Conservation (phyloP, 2,329 filamentous ascomycete species). For the Trichothecium roseum region DNA sequence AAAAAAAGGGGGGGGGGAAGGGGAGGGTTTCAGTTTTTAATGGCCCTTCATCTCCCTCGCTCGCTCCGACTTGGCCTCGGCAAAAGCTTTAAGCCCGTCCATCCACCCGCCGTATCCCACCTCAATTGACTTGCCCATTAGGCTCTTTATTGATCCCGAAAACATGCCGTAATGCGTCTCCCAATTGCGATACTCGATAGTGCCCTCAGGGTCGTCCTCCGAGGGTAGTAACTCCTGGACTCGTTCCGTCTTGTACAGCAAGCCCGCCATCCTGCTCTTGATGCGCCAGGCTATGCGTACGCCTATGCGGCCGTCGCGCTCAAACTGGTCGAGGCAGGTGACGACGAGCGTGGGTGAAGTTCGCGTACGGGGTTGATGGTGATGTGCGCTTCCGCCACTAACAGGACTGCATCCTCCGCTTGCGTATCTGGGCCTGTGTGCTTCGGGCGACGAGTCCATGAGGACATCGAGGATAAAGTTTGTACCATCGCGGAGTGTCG, state of each 20-base stretch:
- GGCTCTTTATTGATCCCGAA: constrained; percentile 20
- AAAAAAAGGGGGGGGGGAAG: too few relatives aligned
- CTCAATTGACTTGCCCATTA: constrained; percentile 19
- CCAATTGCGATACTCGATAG: constrained; percentile 29
- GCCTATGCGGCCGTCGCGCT: constrained; percentile 17
- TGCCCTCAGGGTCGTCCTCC: constrained; percentile 13
- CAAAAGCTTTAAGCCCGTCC: constrained; percentile 16
- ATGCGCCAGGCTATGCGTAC: constrained; percentile 28
- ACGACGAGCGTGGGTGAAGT: constrained; percentile 13
- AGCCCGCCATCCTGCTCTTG: constrained; percentile 15
- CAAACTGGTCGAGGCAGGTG: constrained; percentile 21
- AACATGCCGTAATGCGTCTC: constrained; percentile 34
- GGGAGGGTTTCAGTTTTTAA: too few relatives aligned
- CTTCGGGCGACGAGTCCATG: constrained; percentile 12
- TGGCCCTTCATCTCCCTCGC: not conserved
- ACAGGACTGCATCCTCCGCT: too few relatives aligned
- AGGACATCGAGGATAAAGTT: constrained; percentile 22
- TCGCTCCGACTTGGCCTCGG: constrained; percentile 1
- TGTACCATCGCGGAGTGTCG: constrained; percentile 4
- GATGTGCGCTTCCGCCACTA: not conserved
- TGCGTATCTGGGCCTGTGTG: too few relatives aligned
- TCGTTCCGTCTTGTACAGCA: constrained; percentile 26
- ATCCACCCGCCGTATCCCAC: constrained; percentile 26
- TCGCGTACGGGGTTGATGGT: constrained; percentile 4
- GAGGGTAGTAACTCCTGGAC: constrained; percentile 29